Evolutionary conservation across 805 yeast species (phyloP).

Genomic region (Suhomyces xylopsoci): DNA sequence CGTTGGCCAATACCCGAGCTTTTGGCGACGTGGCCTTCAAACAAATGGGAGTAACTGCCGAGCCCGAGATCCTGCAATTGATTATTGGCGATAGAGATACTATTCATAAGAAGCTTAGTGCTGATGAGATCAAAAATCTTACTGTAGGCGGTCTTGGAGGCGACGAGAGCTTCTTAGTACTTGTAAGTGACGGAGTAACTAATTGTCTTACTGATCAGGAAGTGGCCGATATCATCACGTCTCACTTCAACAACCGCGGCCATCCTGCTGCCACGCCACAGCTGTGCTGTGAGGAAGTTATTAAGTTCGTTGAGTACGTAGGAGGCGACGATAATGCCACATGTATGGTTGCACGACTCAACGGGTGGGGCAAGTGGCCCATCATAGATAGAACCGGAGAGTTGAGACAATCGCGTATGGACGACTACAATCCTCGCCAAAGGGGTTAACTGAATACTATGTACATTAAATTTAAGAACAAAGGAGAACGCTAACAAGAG

Average conservation of each 20-base stretch:
- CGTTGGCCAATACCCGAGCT: constrained; percentile 87
- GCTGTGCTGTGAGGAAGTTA: constrained; percentile 78
- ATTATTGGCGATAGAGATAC: constrained; percentile 56
- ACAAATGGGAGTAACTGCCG: constrained; percentile 81
- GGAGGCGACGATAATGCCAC: constrained; percentile 98
- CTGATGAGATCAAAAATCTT: constrained; percentile 31
- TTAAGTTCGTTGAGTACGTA: constrained; percentile 76
- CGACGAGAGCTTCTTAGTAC: constrained; percentile 78
- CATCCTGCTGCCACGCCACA: constrained; percentile 75
- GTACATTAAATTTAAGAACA: neutral
- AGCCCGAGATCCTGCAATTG: constrained; percentile 78
- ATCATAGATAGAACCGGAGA: constrained; percentile 77
- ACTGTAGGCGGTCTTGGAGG: constrained; percentile 62
- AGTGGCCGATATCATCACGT: constrained; percentile 77
- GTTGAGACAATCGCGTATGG: constrained; percentile 67
- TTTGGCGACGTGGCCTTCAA: constrained; percentile 88
- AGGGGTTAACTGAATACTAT: constrained; percentile 2
- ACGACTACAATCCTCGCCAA: constrained; percentile 37
- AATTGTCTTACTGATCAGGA: constrained; percentile 84
- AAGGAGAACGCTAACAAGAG: neutral
- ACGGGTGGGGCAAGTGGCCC: constrained; percentile 97
- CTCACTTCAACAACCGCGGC: constrained; percentile 64
- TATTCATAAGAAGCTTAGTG: constrained; percentile 35
- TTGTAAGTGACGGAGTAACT: constrained; percentile 87
- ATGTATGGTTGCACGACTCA: constrained; percentile 71